Conservation (phyloP, 495 filamentous ascomycete species). For the Daldinia concentrica region DNA sequence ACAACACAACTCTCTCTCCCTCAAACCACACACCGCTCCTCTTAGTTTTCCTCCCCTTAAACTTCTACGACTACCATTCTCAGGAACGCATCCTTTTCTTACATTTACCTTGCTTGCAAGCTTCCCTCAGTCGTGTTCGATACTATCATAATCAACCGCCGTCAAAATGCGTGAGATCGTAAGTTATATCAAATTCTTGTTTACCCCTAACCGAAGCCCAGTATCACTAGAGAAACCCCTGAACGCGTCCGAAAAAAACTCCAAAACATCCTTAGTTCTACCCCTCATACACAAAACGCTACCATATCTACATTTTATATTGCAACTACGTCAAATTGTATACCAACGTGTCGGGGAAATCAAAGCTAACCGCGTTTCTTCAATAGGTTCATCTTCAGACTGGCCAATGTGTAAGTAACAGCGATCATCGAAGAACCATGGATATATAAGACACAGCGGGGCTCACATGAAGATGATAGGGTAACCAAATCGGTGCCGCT, state of each 20-base stretch:
- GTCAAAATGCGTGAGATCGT: slow-evolving; percentile 94
- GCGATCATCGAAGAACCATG: slow-evolving; percentile 14
- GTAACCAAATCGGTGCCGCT: slow-evolving; percentile 99
- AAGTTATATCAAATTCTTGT: slow-evolving; percentile 58
- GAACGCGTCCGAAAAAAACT: slow-evolving; percentile 71
- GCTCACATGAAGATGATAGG: slow-evolving; percentile 63
- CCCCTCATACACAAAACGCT: slow-evolving; percentile 46
- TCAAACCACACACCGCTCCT: slow-evolving; percentile 44
- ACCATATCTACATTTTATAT: slow-evolving; percentile 1
- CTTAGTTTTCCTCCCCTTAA: slow-evolving; percentile 42
- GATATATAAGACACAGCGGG: slow-evolving; percentile 45
- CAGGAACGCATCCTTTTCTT: slow-evolving; percentile 41
- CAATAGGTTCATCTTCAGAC: slow-evolving; percentile 97
- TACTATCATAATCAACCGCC: slow-evolving; percentile 44
- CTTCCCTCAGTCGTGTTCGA: slow-evolving; percentile 39
- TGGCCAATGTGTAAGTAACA: slow-evolving; percentile 93
- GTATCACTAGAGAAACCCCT: slow-evolving; percentile 62
- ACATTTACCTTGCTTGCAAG: slow-evolving; percentile 37
- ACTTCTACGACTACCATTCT: slow-evolving; percentile 41
- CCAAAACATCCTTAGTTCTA: slow-evolving; percentile 35
- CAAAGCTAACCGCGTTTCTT: slow-evolving; percentile 49
- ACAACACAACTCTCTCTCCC: slow-evolving; percentile 35
- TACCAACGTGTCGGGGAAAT: not conserved
- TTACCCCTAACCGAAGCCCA: slow-evolving; percentile 71
- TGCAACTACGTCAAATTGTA: not conserved